A percentile compares a stretch with the other conserved stretches of the same genome.
Conservation (phyloP, 345 rosid genomes). For the Corchorus olitorius region DNA sequence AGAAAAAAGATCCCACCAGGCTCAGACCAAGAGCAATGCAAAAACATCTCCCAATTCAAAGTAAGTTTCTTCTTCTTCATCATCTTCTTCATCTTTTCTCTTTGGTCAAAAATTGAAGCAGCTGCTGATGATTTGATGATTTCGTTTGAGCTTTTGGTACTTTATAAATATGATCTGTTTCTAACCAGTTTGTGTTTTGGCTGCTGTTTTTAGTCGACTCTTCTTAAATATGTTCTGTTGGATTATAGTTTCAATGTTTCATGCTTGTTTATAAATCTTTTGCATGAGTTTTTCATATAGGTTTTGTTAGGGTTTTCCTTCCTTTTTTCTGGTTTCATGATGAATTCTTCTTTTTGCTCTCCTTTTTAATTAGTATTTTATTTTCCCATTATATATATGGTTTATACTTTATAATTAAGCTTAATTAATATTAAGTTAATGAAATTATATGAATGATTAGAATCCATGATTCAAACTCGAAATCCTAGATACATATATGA, state of each 20-base stretch:
- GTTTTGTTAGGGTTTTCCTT: conserved; percentile 1
- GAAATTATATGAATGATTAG: neutral
- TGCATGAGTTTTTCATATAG: neutral
- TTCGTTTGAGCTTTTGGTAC: too few relatives aligned
- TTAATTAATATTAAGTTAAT: conserved; percentile 7
- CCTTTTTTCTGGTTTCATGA: neutral
- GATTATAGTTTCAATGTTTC: too few relatives aligned
- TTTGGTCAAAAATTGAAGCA: too few relatives aligned
- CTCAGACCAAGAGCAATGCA: too few relatives aligned
- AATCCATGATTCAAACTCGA: conserved; percentile 15
- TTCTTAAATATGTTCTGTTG: neutral
- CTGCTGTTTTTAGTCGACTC: neutral
- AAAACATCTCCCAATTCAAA: too few relatives aligned
- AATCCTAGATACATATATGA: conserved; percentile 7
- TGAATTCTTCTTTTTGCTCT: neutral
- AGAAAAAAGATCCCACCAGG: too few relatives aligned
- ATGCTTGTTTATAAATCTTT: neutral
- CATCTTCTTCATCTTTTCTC: too few relatives aligned
- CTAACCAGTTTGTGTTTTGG: too few relatives aligned
- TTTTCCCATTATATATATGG: neutral
- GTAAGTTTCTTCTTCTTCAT: too few relatives aligned
- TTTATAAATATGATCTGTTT: too few relatives aligned
- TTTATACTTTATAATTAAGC: neutral
- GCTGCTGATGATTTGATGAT: too few relatives aligned
- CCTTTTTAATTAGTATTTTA: neutral